phyloP scores from a whole-genome alignment of 441 rosid genomes.

The Adansonia madagascariensis region DNA sequence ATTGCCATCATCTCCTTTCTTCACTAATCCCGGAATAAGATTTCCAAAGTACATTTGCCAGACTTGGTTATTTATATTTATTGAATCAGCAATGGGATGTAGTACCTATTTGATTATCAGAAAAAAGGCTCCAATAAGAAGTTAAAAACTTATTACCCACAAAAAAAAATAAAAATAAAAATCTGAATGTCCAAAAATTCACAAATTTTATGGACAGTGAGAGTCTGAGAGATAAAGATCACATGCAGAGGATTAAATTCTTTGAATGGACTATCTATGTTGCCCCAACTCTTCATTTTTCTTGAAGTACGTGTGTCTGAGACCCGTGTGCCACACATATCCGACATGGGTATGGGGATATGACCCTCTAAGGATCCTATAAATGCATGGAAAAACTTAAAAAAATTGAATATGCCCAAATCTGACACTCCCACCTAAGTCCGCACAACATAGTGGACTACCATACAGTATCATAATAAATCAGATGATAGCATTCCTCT shows the following conservation, averaged over 20 bases:
- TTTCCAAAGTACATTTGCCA: constrained; percentile 91
- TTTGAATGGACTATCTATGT: too few species aligned
- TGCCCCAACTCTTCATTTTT: too few species aligned
- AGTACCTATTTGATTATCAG: constrained; percentile 53
- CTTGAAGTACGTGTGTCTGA: too few species aligned
- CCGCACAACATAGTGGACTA: too few species aligned
- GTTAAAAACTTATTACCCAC: not conserved
- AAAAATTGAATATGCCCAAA: too few species aligned
- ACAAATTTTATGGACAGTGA: not conserved
- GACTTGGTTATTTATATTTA: constrained; percentile 73
- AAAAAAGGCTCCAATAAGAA: constrained; percentile 13
- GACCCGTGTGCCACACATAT: too few species aligned
- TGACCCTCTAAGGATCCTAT: too few species aligned
- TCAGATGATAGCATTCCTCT: not conserved
- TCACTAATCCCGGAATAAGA: constrained; percentile 75
- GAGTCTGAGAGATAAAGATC: not conserved
- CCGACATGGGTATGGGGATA: too few species aligned
- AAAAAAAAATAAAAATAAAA: not conserved
- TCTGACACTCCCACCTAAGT: too few species aligned
- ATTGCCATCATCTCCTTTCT: constrained; percentile 88
- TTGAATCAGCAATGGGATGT: constrained; percentile 73
- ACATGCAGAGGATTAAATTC: too few species aligned
- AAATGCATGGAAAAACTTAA: too few species aligned
- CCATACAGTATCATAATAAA: too few species aligned
- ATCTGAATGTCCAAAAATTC: constrained; percentile 17